Evolutionary conservation across 2,329 filamentous ascomycete species (phyloP).

Genomic region (Diaporthe eres): DNA sequence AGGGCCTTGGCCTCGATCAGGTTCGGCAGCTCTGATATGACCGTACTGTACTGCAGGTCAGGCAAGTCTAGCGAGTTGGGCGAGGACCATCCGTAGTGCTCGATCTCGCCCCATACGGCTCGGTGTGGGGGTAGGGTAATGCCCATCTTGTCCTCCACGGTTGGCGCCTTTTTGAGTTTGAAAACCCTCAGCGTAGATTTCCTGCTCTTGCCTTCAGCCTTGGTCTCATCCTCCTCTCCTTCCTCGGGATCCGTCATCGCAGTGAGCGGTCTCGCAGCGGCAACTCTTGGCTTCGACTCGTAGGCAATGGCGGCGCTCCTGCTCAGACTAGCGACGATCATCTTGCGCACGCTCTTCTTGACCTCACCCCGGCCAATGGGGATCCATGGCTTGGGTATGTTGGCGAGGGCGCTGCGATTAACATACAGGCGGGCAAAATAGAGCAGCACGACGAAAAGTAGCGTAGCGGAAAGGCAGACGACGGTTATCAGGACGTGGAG

Average conservation of each 20-base stretch:
- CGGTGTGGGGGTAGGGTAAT: constrained; percentile 65
- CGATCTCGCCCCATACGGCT: constrained; percentile 84
- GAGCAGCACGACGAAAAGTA: constrained; percentile 79
- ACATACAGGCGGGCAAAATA: constrained; percentile 90
- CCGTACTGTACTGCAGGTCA: constrained; percentile 85
- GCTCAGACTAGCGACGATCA: constrained; percentile 80
- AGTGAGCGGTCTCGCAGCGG: constrained; percentile 46
- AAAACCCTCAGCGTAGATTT: constrained; percentile 46
- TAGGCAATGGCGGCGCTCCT: constrained; percentile 87
- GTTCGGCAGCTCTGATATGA: constrained; percentile 87
- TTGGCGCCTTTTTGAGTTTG: constrained; percentile 53
- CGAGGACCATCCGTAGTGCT: constrained; percentile 90
- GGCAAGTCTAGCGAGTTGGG: constrained; percentile 82
- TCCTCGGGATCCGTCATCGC: constrained; percentile 41
- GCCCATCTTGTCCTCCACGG: constrained; percentile 55
- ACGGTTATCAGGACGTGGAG: constrained; percentile 89
- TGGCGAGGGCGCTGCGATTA: constrained; percentile 81
- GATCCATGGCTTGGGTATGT: constrained; percentile 89
- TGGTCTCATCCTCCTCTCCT: constrained; percentile 4
- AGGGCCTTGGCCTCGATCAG: constrained; percentile 94
- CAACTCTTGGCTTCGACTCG: constrained; percentile 78
- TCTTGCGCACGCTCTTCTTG: constrained; percentile 78
- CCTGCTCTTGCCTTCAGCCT: constrained; percentile 32
- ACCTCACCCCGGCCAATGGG: constrained; percentile 90
- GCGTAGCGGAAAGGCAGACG: constrained; percentile 80